Base-by-base conservation (phyloP, 805 yeast genomes). In the Kuraishia borneana region DNA sequence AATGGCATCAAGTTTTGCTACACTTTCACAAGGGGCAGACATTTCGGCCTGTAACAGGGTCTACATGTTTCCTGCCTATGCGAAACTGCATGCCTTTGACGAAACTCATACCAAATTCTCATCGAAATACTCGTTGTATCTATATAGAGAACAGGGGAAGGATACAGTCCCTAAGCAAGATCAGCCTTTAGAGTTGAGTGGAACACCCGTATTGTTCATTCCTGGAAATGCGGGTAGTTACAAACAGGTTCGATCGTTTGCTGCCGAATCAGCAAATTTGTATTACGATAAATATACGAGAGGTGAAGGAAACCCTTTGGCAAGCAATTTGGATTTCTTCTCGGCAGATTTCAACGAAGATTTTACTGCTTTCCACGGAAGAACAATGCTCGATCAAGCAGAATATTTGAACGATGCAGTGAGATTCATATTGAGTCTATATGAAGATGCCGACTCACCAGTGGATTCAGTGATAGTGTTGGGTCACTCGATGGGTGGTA, bases 141-240 rank as follows among this genome's bases (percentile, higher is more conserved):
- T 87, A 2, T 92, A 89, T 55, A 60, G 96, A 35, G 98, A 94
- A 48, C 94, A 83, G 41, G 80, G 75, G 0, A 62, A 60, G 42
- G 89, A 81, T 48, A 49, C 50, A 3, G 50, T 66, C 4, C 89
- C 95, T 0, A 56, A 47, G 42, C 56, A 38, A 35, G 32, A 37
- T 2, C 39, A 40, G 12, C 30, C 42, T 4, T 41, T 53, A 8
- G 39, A 45, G 21, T 42, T 70, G 14, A 66, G 63, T 36, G 97
- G 97, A 0, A 69, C 83, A 2, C 99, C 99, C 0, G 87, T 85
- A 2, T 59, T 92, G 12, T 92, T 92, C 54, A 81, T 94, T 27
- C 98, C 98, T 1, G 99, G 99, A 1, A 92, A 94, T 51, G 98
- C 98, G 1, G 99, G 99, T 1, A 79, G 94, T 37, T 87, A 74